Evolutionary conservation across 2,329 filamentous ascomycete genomes (phyloP).

Genomic region (Phaeosphaeriaceae sp.): DNA sequence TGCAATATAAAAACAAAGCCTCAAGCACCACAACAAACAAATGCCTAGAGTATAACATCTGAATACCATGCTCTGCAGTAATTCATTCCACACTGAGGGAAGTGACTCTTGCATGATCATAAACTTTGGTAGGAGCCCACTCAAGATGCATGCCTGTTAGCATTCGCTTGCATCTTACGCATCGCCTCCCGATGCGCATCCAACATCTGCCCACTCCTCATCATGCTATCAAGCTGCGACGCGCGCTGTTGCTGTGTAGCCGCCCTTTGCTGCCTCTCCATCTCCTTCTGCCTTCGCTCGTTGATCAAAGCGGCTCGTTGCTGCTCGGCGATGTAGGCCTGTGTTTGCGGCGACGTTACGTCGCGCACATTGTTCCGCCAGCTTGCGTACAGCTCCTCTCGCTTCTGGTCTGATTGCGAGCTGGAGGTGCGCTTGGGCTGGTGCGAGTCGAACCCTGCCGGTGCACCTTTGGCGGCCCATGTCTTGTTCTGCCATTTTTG

Average conservation of each 20-base stretch:
- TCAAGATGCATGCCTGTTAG: constrained; percentile 49
- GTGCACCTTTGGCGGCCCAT: constrained; percentile 27
- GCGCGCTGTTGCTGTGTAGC: constrained; percentile 66
- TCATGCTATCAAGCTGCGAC: constrained; percentile 73
- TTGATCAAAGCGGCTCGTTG: constrained; percentile 59
- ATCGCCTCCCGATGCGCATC: constrained; percentile 81
- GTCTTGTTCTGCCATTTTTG: constrained; percentile 42
- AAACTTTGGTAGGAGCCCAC: too few relatives aligned
- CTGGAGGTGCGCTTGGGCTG: constrained; percentile 41
- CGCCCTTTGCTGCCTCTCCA: constrained; percentile 65
- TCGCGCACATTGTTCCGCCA: constrained; percentile 46
- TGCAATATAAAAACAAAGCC: background rate
- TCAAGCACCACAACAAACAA: too few relatives aligned
- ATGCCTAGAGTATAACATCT: too few relatives aligned
- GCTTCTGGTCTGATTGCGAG: constrained; percentile 36
- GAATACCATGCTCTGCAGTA: too few relatives aligned
- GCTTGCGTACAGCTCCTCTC: constrained; percentile 42
- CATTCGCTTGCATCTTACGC: constrained; percentile 75
- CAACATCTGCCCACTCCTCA: constrained; percentile 77
- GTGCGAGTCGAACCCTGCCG: constrained; percentile 47
- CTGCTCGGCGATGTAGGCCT: constrained; percentile 40
- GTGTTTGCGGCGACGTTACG: constrained; percentile 23
- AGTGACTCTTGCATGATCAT: too few relatives aligned
- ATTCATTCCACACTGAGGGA: too few relatives aligned
- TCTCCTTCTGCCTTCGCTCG: constrained; percentile 69